Base-by-base conservation (phyloP, 225 moss, liverwort and hornwort genomes). In the Thuidium tamariscinum region DNA sequence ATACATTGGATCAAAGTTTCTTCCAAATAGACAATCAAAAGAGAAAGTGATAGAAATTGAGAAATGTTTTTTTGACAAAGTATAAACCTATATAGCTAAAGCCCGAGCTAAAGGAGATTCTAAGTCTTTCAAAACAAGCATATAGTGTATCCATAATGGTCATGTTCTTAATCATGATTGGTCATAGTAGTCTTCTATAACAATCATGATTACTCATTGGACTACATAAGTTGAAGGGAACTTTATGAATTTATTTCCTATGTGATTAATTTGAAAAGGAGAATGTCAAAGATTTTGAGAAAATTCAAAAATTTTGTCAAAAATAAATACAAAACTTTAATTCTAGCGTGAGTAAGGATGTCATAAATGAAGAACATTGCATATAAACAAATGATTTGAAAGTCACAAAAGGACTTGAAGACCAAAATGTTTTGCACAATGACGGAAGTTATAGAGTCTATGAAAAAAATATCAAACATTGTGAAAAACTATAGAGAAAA, bases 131-230 rank as follows among this genome's bases (percentile, higher is more conserved):
- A 37, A 37, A 37, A 67, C 22, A 37, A 67, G 7, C 0, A 67
- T 37, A 67, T 34, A 5, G 4, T 37, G 13, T 23, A 67, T 23
- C 23, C 2, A 13, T 39, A 39, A 23, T 39, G 25, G 7, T 42
- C 42, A 70, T 42, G 1, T 39, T 7, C 19, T 0, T 68, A 0
- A 39, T 68, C 39, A 19, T 23, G 23, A 68, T 23, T 13, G 4
- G 39, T 68, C 7, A 25, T 23, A 23, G 4, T 68, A 68, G 39
- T 68, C 23, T 39, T 13, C 19, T 22, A 7, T 4, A 67, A 41
- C 2, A 0, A 0, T 27, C 8, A 5, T 42, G 9, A 70, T 70
- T 70, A 12, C 11, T 36, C 0, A 0, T 66, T 36, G 10, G 21
- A 36, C 32, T 5, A 62, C 16, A 16, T 2, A 16, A 16, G 29